These are phyloP conservation scores for Phalaenopsis equestris DNA, from an alignment of 106 monocot species.

Conservation along the genomic window DNA sequence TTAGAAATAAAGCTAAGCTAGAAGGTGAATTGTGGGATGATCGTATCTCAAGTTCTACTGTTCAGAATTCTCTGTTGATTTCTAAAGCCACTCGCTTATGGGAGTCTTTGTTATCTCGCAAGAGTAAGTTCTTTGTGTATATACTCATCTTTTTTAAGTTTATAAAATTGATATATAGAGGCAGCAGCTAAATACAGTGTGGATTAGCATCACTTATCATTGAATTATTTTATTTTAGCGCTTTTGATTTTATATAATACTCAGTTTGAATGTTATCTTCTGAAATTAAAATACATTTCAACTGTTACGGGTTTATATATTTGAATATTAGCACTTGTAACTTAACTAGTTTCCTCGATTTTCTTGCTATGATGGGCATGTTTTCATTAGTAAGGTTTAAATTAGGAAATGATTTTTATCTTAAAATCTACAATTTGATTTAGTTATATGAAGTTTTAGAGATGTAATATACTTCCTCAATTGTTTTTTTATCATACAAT, in stretches of 20 bases:
- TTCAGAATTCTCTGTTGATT: constrained; percentile 74
- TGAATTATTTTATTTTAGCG: too few relatives aligned
- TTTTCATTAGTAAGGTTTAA: neutral
- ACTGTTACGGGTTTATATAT: neutral
- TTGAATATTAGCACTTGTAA: neutral
- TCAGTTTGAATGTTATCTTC: neutral
- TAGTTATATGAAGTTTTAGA: too few relatives aligned
- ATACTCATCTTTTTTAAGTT: neutral
- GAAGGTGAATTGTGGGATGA: constrained; percentile 95
- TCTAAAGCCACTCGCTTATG: constrained; percentile 89
- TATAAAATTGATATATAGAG: neutral
- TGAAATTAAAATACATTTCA: neutral
- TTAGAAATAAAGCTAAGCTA: constrained; percentile 83
- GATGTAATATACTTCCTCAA: too few relatives aligned
- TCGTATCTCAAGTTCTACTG: constrained; percentile 44
- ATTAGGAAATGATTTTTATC: neutral
- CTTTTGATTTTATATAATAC: too few relatives aligned
- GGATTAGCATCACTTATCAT: too few relatives aligned
- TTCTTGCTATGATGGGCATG: neutral
- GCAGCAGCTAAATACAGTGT: too few relatives aligned
- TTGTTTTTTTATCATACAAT: too few relatives aligned
- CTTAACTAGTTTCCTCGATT: neutral
- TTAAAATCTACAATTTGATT: neutral
- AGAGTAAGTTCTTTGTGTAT: constrained; percentile 42
- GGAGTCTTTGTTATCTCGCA: constrained; percentile 89